Evolutionary conservation across 176 grass and related monocot genomes (phyloP).

Genomic region (Triticum monococcum): DNA sequence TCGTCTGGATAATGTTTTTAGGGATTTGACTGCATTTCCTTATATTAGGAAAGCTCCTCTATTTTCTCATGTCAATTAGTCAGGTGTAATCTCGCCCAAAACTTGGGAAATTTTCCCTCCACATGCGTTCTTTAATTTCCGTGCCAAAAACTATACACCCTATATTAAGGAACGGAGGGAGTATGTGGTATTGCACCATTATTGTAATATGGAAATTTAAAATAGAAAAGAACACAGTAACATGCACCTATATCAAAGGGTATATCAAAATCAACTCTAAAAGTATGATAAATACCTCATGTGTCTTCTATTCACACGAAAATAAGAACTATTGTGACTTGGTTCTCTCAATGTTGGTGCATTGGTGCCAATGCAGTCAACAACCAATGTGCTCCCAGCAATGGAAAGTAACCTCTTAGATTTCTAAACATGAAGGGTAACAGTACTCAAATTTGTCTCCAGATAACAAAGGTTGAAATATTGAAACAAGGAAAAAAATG

Average conservation of each 20-base stretch:
- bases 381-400: background rate
- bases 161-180: no score
- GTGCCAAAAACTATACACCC: no score
- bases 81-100: no score
- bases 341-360: background rate
- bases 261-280: background rate
- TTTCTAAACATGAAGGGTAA: conserved; percentile 16
- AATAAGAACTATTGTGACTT: background rate
- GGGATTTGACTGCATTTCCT: no score
- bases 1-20: no score
- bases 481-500: conserved; percentile 26
- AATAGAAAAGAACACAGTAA: background rate
- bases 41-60: no score
- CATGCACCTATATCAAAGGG: background rate
- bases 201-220: background rate
- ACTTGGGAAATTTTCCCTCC: no score
- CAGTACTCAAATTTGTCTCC: background rate
- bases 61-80: no score
- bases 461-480: conserved; percentile 11
- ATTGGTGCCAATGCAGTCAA: background rate
- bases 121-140: no score
- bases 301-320: background rate
- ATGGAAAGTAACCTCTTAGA: background rate
- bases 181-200: conserved; percentile 20
- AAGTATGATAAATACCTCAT: background rate